Evolutionary conservation across 2,329 filamentous ascomycete genomes (phyloP).

Genomic region (Helicocarpus griseus): DNA sequence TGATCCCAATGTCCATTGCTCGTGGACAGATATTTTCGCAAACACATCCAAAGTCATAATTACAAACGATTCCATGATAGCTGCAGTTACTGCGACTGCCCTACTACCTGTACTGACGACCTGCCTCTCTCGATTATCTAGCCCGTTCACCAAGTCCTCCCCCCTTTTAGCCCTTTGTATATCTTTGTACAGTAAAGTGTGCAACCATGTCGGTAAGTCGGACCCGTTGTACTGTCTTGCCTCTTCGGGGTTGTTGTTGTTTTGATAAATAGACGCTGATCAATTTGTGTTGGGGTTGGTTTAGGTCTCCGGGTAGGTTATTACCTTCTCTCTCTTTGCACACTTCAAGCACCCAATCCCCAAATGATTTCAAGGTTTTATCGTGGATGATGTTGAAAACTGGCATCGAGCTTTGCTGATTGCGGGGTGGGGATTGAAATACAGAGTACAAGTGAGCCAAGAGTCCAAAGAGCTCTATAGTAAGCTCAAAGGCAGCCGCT

Average conservation of each 20-base stretch:
- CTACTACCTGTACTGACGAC: neutral
- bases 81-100: neutral
- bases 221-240: neutral
- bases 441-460: constrained; percentile 37
- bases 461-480: constrained; percentile 40
- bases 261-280: too few relatives aligned
- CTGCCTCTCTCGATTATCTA: neutral
- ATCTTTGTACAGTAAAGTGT: too few relatives aligned
- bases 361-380: neutral
- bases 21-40: too few relatives aligned
- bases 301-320: constrained; percentile 1
- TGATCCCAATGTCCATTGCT: neutral
- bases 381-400: too few relatives aligned
- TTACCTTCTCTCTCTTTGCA: too few relatives aligned
- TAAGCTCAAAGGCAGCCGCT: constrained; percentile 34
- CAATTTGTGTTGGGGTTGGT: neutral
- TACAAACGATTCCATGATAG: too few relatives aligned
- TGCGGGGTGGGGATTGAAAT: too few relatives aligned
- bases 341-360: neutral
- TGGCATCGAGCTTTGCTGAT: too few relatives aligned
- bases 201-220: neutral
- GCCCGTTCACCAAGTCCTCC: neutral
- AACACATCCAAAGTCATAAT: neutral
- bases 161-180: neutral
- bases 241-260: too few relatives aligned